Percentiles rank a stretch among this genome's conserved stretches.
These are phyloP conservation scores for Crithidia bombi DNA, from an alignment of 208 protist species.

Conservation along the genomic window DNA sequence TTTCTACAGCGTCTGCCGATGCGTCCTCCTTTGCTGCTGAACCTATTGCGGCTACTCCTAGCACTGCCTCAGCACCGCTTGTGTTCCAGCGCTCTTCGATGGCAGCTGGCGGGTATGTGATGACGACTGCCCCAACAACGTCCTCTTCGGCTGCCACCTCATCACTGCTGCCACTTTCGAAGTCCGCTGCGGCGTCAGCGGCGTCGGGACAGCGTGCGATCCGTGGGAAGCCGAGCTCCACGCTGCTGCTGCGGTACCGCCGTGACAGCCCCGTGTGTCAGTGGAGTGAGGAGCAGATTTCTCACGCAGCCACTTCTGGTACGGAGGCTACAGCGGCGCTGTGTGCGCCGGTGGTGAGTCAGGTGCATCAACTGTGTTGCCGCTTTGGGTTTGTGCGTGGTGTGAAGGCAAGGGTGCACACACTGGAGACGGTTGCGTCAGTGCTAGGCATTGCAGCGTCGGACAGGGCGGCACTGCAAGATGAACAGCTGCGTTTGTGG, in stretches of 20 bases:
- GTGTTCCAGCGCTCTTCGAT: conserved; percentile 64
- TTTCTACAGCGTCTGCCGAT: not conserved
- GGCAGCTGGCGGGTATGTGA: conserved; percentile 75
- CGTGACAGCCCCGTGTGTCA: conserved; percentile 15
- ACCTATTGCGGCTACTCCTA: conserved; percentile 4
- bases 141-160: not conserved
- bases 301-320: conserved; percentile 25
- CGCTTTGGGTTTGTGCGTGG: conserved; percentile 65
- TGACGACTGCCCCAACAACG: conserved; percentile 19
- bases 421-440: conserved; percentile 19
- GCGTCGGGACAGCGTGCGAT: conserved; percentile 11
- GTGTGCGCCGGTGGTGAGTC: conserved; percentile 35
- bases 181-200: conserved; percentile 7
- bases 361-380: conserved; percentile 50
- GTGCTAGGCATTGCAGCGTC: conserved; percentile 17
- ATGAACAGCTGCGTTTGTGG: conserved; percentile 69
- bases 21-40: not conserved
- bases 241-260: conserved; percentile 67
- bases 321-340: conserved; percentile 7
- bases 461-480: conserved; percentile 10
- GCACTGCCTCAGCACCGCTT: conserved; percentile 44
- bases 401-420: conserved; percentile 41
- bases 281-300: conserved; percentile 13
- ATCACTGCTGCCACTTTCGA: not conserved
- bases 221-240: conserved; percentile 78